Base-by-base conservation (phyloP, 2,329 filamentous ascomycete genomes). In the Trichoderma asperellum region DNA sequence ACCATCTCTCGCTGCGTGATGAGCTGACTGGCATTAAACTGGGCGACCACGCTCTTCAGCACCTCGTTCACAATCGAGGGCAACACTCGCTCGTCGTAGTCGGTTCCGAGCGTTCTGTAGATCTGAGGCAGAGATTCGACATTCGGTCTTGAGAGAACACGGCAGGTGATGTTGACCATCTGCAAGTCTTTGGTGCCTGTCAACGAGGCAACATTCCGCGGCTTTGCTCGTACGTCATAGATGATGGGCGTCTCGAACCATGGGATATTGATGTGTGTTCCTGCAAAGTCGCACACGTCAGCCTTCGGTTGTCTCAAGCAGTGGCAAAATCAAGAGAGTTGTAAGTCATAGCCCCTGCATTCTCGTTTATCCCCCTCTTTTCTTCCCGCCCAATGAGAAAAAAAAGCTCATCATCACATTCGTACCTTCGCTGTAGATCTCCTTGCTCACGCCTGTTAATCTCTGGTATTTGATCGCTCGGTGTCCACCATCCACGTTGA, bases 101-200 rank as follows among this genome's bases (percentile, higher is more conserved):
- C 96, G 68, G 90, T 91, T 67, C 96, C 96, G 43, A 99, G 87
- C 1, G 96, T 99, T 74, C 96, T 88, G 87, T 98, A 99, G 78
- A 99, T 99, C 83, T 97, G 93, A 21, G 96, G 96, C 53, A 99
- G 89, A 37, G 94, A 92, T 73, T 92, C 89, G 77, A 99, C 85
- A 70, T 94, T 89, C 68, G 96, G 96, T 76, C 94, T 87, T 70
- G 95, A 97, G 65, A 99, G 92, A 70, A 99, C 96, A 92, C 96
- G 95, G 83, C 96, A 99, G 78, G 95, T 99, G 80, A 99, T 98
- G 88, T 99, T 99, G 79, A 98, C 96, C 96, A 99, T 99, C 86
- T 99, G 96, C 82, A 99, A 85, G 83, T 99, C 96, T 87, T 99
- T 99, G 78, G 96, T 99, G 75, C 96, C 96, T 70, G 96, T 99